phyloP scores from a whole-genome alignment of 148 eudicot species.

The Rhododendron vialii region DNA sequence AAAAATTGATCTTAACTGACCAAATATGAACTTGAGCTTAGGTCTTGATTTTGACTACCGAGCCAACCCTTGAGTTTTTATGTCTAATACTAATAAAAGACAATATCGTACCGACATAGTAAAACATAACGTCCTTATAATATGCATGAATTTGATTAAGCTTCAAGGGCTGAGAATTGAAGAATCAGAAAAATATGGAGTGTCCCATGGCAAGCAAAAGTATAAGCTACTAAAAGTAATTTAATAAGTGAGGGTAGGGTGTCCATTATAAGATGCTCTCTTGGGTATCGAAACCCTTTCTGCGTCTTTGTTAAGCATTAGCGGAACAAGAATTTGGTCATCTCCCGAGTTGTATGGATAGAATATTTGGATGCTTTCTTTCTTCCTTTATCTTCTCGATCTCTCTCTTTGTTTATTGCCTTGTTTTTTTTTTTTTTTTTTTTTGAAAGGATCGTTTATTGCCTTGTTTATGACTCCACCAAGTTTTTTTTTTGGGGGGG shows the following conservation, averaged over 20 bases:
- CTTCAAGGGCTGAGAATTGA: neutral
- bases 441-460: too few relatives aligned
- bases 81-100: too few relatives aligned
- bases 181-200: neutral
- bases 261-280: neutral
- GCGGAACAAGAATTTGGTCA: conserved; percentile 16
- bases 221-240: neutral
- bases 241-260: neutral
- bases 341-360: neutral
- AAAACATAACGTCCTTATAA: neutral
- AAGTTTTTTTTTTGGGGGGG: neutral
- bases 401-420: neutral
- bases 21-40: too few relatives aligned
- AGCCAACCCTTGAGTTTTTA: neutral
- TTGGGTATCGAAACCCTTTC: conserved; percentile 17
- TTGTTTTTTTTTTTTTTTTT: neutral
- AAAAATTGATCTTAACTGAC: too few relatives aligned
- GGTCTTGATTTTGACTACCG: neutral
- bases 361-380: neutral
- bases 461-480: neutral
- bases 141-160: neutral
- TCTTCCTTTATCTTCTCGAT: neutral
- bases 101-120: neutral
- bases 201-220: conserved; percentile 23
- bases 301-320: conserved; percentile 20